phyloP scores from a whole-genome alignment of 225 moss, liverwort and hornwort species.

The Takakia lepidozioides region DNA sequence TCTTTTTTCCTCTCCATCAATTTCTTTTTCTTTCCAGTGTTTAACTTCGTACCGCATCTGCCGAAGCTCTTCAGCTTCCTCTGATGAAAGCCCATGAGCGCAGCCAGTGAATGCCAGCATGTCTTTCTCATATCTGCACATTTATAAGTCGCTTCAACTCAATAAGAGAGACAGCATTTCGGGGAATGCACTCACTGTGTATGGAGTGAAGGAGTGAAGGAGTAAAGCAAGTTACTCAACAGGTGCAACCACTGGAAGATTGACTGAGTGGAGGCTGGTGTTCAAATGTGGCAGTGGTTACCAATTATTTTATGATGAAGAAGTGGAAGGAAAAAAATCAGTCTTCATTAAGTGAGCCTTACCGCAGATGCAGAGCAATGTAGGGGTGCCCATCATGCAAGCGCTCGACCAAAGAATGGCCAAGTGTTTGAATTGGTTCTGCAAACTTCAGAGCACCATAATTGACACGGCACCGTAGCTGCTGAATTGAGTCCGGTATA shows the following conservation, averaged over 20 bases:
- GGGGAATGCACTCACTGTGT: too few species aligned
- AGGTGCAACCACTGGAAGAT: neutral
- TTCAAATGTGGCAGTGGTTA: too few species aligned
- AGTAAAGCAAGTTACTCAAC: neutral
- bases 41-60: constrained; percentile 67
- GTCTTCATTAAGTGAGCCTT: neutral
- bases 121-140: constrained; percentile 81
- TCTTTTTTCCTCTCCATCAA: constrained; percentile 70
- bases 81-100: constrained; percentile 55
- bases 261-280: constrained; percentile 2
- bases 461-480: constrained; percentile 77
- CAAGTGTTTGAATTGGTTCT: constrained; percentile 53
- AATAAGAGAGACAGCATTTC: too few species aligned
- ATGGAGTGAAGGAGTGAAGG: neutral
- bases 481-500: constrained; percentile 65
- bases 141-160: too few species aligned
- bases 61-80: constrained; percentile 57
- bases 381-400: constrained; percentile 51
- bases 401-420: constrained; percentile 45
- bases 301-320: too few species aligned
- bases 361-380: constrained; percentile 92
- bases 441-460: constrained; percentile 65
- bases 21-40: constrained; percentile 95
- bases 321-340: too few species aligned
- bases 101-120: constrained; percentile 97